Conservation (phyloP, 1,284 basidiomycete genomes). For the Exobasidium rhododendri region DNA sequence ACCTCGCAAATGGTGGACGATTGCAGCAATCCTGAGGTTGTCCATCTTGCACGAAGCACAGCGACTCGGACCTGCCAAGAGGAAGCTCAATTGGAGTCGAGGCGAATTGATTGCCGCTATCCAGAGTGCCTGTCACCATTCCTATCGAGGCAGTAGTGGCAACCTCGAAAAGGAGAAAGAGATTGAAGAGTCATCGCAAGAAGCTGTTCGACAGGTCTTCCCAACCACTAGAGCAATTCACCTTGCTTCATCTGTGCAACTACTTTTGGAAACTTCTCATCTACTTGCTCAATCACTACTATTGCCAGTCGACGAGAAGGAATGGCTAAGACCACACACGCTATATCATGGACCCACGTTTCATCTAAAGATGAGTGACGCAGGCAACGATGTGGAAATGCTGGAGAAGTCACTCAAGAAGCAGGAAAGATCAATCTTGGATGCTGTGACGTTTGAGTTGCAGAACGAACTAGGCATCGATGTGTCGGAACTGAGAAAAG, state of each 20-base stretch:
- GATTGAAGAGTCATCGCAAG: not conserved
- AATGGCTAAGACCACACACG: conserved; percentile 5
- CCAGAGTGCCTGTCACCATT: not conserved
- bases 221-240: conserved; percentile 16
- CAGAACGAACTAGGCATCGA: conserved; percentile 5
- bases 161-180: not conserved
- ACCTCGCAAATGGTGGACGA: not conserved
- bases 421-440: not conserved
- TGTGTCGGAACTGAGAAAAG: not conserved
- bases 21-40: conserved; percentile 13
- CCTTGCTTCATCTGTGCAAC: conserved; percentile 13
- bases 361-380: conserved; percentile 11
- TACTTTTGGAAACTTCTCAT: conserved; percentile 12
- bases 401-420: conserved; percentile 1
- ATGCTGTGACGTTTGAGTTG: conserved; percentile 3
- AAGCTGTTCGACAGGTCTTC: conserved; percentile 1
- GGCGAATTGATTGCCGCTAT: conserved; percentile 9
- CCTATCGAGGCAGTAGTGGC: not conserved
- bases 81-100: conserved; percentile 10
- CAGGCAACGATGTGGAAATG: not conserved
- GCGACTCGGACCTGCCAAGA: not conserved
- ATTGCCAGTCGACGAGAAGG: not conserved
- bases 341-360: conserved; percentile 17
- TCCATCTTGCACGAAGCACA: conserved; percentile 1
- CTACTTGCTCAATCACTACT: conserved; percentile 6